Conservation (phyloP, 345 rosid species). For the Aegle marmelos region DNA sequence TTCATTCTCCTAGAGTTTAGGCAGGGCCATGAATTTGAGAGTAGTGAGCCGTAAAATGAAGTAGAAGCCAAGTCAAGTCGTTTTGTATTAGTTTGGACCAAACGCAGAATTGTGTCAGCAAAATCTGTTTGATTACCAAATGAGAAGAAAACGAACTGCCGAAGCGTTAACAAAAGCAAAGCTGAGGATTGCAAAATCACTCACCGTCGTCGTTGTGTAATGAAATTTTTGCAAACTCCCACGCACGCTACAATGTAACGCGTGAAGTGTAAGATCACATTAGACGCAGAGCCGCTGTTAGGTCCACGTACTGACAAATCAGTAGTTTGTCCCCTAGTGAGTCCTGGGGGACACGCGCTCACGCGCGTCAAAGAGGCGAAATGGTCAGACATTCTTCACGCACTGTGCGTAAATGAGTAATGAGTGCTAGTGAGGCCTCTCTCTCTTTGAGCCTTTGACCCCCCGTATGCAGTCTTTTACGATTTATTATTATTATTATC, state of each 20-base stretch:
- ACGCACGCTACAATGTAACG: conserved; percentile 26
- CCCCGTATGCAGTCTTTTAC: conserved; percentile 6
- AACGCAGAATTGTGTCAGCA: not conserved
- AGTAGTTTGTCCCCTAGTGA: conserved; percentile 40
- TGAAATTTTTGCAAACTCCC: conserved; percentile 1
- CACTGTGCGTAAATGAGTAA: not conserved
- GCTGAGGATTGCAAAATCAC: not conserved
- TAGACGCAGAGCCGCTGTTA: conserved; percentile 15
- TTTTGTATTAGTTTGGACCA: conserved; percentile 4
- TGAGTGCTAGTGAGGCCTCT: not conserved
- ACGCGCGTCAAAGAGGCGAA: conserved; percentile 25
- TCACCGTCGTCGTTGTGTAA: not conserved
- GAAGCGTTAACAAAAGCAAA: not conserved
- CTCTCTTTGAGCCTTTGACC: conserved; percentile 12
- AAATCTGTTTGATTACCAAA: not conserved
- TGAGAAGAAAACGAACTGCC: not conserved
- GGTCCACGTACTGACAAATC: conserved; percentile 48
- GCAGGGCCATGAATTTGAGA: not conserved
- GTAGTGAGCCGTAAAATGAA: not conserved
- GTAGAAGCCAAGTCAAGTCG: not conserved
- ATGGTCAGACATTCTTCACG: conserved; percentile 28
- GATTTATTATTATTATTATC: no score
- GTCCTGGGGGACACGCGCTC: conserved; percentile 28
- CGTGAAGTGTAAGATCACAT: conserved; percentile 25
- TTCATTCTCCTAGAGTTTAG: not conserved